phyloP scores from a whole-genome alignment of 208 protist genomes.

The Wallacemonas sp. region DNA sequence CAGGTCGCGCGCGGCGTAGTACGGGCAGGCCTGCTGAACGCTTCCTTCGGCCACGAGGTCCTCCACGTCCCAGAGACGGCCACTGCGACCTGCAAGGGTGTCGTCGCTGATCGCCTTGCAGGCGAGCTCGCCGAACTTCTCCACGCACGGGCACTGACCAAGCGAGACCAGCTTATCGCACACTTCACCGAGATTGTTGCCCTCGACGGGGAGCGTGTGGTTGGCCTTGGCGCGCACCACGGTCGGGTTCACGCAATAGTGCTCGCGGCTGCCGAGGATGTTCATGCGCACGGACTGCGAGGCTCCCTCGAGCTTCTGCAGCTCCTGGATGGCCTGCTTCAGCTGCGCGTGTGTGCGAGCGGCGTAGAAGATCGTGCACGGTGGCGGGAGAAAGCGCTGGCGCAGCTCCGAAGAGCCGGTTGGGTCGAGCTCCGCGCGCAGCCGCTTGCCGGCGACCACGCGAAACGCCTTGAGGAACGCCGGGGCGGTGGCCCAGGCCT shows the following conservation, averaged over 20 bases:
- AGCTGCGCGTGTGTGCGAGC: slow-evolving; percentile 98
- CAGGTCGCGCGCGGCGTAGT: slow-evolving; percentile 90
- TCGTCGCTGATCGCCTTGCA: slow-evolving; percentile 47
- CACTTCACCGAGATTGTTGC: slow-evolving; percentile 85
- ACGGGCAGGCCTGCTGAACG: slow-evolving; percentile 88
- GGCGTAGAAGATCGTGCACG: slow-evolving; percentile 93
- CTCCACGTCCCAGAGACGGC: slow-evolving; percentile 89
- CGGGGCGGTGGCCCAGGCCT: slow-evolving; percentile 33
- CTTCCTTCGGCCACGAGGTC: slow-evolving; percentile 86
- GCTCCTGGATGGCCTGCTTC: slow-evolving; percentile 93
- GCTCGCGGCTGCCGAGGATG: slow-evolving; percentile 94
- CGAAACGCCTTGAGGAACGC: slow-evolving; percentile 70
- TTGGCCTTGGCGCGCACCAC: slow-evolving; percentile 45
- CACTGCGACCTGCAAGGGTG: slow-evolving; percentile 27
- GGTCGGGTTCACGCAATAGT: slow-evolving; percentile 93
- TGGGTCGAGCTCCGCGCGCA: slow-evolving; percentile 54
- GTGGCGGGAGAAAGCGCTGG: slow-evolving; percentile 46
- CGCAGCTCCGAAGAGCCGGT: slow-evolving; percentile 54
- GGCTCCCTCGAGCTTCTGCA: slow-evolving; percentile 68
- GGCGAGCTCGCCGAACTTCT: slow-evolving; percentile 57
- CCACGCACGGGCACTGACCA: slow-evolving; percentile 61
- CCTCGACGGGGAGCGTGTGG: slow-evolving; percentile 56
- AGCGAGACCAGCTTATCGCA: slow-evolving; percentile 83
- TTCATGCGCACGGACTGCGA: slow-evolving; percentile 71
- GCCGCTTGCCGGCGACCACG: slow-evolving; percentile 30